Conservation (phyloP, 345 rosid species). For the Erucastrum elatum region DNA sequence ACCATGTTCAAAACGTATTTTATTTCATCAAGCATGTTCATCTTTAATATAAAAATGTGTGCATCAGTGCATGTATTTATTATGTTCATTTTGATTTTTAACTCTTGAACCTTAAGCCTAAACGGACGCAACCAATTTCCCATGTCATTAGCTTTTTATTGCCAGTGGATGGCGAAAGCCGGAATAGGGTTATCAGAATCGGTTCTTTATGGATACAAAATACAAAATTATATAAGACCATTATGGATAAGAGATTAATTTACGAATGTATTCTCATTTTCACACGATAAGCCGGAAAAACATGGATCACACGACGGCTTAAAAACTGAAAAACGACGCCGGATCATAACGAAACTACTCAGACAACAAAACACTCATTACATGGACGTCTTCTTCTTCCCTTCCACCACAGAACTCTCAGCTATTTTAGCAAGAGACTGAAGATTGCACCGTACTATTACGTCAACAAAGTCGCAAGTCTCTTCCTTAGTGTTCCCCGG, state of each 20-base stretch:
- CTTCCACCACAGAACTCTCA: conserved; percentile 43
- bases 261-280: conserved; percentile 24
- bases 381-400: conserved; percentile 25
- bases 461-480: conserved; percentile 68
- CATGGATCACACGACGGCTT: conserved; percentile 38
- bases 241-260: conserved; percentile 23
- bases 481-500: conserved; percentile 82
- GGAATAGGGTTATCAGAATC: conserved; percentile 17
- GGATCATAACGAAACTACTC: conserved; percentile 20
- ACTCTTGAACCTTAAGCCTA: background rate
- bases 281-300: conserved; percentile 33
- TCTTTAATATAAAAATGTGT: background rate
- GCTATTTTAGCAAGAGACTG: conserved; percentile 74
- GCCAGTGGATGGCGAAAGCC: conserved; percentile 8
- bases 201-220: background rate
- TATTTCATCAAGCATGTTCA: conserved; percentile 28
- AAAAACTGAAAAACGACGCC: conserved; percentile 24
- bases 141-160: background rate
- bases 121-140: background rate
- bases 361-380: conserved; percentile 12
- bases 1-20: conserved; percentile 7
- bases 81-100: background rate
- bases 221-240: conserved; percentile 18
- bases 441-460: conserved; percentile 78
- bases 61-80: background rate